Evolutionary conservation across 306 rosid genomes (phyloP), one percentile per base, ranked within the genome.

Genomic region (apple (Malus domestica)): DNA sequence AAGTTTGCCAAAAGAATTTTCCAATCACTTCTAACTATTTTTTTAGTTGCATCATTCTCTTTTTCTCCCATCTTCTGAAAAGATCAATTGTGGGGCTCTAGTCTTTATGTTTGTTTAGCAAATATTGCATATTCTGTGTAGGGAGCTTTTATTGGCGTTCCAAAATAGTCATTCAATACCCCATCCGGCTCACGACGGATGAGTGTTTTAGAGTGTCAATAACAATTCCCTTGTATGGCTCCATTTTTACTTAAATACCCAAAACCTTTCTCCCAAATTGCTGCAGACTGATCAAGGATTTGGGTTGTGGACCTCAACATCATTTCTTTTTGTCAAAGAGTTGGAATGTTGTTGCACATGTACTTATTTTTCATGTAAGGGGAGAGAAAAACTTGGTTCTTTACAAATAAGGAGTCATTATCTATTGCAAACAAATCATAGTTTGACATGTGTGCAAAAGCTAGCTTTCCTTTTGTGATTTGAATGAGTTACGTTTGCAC

Each of bases 1-100:
- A 44, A 67, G 61, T 54, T 44, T 29, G 1, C 30, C 29, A 5
- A 75, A 76, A 58, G 70, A 23, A 67, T 42, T 81, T 72, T 29
- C 71, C 72, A 40, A 44, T 42, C 14, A 5, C 52, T 68, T 42
- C 18, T 10, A 44, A n/a, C 55, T 63, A 6, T 44, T 35, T 54
- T 59, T 59, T 58, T 64, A 73, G 57, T 23, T 58, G 42, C 60
- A 58, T 67, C 76, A 15, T 40, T 58, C 25, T 14, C 54, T 13
- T 38, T 58, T 57, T 59, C 54, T 58, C 67, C 65, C 77, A 49
- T 64, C 49, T 75, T 63, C 71, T 63, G 62, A 63, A 64, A 75
- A 64, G 51, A 65, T 68, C 72, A 44, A 68, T 61, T 33, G 54
- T 46, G 77, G 68, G 76, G 42, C 27, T 40, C 77, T 45, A 2